A percentile compares a stretch with the other conserved stretches of the same genome.
Evolutionary conservation across 345 rosid species (phyloP).

Genomic region (Moricandia moricandioides): DNA sequence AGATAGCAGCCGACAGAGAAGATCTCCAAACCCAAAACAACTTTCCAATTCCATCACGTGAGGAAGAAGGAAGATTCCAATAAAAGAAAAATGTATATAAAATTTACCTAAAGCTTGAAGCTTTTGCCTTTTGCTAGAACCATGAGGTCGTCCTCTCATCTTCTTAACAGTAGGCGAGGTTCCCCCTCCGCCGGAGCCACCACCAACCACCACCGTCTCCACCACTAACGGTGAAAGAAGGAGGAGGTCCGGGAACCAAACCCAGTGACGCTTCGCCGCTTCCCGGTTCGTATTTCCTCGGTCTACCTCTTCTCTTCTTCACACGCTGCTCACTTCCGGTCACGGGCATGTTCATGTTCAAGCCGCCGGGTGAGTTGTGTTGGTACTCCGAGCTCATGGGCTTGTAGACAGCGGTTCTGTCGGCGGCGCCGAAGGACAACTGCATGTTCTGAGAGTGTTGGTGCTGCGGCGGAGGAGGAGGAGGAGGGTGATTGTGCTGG

Average conservation of each 20-base stretch:
- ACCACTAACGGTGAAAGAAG: constrained; percentile 29
- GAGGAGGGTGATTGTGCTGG: neutral
- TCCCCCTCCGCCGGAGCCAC: constrained; percentile 54
- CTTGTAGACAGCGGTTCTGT: constrained; percentile 14
- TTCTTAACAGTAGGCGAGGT: constrained; percentile 38
- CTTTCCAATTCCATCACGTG: constrained; percentile 22
- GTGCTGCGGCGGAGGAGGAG: neutral
- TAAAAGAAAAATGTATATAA: neutral
- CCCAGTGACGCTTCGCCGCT: constrained; percentile 58
- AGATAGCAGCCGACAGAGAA: constrained; percentile 20
- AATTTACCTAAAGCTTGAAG: constrained; percentile 59
- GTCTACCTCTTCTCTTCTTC: constrained; percentile 83
- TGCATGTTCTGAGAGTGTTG: constrained; percentile 31
- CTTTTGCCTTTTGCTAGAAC: constrained; percentile 56
- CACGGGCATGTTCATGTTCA: constrained; percentile 48
- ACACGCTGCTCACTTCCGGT: constrained; percentile 44
- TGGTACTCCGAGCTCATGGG: constrained; percentile 23
- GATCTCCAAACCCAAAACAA: constrained; percentile 1
- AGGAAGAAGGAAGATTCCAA: constrained; percentile 17
- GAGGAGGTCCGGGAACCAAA: constrained; percentile 48
- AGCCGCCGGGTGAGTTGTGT: neutral
- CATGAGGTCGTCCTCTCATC: constrained; percentile 56
- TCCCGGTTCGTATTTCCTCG: constrained; percentile 70
- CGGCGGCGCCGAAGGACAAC: neutral
- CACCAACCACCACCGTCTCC: constrained; percentile 36